phyloP scores from a whole-genome alignment of 2,329 filamentous ascomycete species.

The Arthrobotrys musiformis region DNA sequence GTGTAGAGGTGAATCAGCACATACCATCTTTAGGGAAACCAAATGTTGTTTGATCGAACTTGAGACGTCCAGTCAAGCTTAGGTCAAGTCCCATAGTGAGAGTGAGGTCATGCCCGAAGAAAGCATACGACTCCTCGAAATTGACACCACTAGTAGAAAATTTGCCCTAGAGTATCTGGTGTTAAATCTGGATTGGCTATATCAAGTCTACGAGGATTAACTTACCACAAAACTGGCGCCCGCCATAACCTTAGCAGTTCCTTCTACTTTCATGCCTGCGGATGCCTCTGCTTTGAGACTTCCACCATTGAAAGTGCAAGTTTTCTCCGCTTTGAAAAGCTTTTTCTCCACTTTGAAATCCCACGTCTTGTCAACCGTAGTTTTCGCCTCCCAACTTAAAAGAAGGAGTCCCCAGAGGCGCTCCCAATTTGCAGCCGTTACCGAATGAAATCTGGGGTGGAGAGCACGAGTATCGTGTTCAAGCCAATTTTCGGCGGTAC shows the following conservation, averaged over 20 bases:
- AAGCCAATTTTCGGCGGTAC: constrained; percentile 39
- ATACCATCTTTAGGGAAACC: constrained; percentile 36
- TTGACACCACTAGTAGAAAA: constrained; percentile 36
- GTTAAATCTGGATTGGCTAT: constrained; percentile 20
- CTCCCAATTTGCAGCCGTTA: constrained; percentile 9
- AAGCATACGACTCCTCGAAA: constrained; percentile 39
- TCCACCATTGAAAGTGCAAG: constrained; percentile 44
- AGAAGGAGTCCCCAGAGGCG: constrained; percentile 24
- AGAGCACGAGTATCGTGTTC: constrained; percentile 39
- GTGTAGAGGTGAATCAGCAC: constrained; percentile 4
- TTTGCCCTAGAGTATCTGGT: constrained; percentile 30
- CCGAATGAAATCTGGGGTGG: constrained; percentile 36
- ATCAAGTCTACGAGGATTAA: background rate
- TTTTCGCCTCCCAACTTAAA: background rate
- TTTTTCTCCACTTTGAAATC: constrained; percentile 40
- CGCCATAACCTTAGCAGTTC: constrained; percentile 35
- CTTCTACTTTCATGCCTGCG: constrained; percentile 21
- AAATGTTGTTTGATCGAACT: constrained; percentile 43
- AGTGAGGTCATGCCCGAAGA: constrained; percentile 38
- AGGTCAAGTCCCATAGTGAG: constrained; percentile 27
- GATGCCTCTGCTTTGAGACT: constrained; percentile 35
- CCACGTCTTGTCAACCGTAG: constrained; percentile 32
- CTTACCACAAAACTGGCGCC: constrained; percentile 41
- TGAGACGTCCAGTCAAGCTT: constrained; percentile 37
- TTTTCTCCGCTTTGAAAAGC: constrained; percentile 38